Conservation (phyloP, 202 grass and related monocot genomes). For the Miscanthus sacchariflorus region DNA sequence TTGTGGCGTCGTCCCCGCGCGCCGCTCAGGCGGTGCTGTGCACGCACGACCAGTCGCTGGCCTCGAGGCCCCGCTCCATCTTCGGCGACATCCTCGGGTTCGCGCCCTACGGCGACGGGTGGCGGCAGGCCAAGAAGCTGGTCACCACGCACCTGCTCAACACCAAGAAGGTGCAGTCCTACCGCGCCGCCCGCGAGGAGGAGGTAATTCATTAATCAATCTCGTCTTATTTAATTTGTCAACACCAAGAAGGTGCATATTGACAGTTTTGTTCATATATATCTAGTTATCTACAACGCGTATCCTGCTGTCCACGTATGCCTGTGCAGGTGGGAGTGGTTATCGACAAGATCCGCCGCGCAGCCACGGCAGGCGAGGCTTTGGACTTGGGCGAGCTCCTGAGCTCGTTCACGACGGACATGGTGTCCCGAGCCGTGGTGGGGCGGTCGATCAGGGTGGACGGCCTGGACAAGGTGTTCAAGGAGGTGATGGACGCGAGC, state of each 20-base stretch:
- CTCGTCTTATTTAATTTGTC: too few relatives aligned
- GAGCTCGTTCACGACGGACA: constrained; percentile 18
- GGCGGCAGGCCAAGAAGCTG: neutral
- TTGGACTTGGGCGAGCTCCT: constrained; percentile 45
- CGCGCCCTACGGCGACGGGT: neutral
- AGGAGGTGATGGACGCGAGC: constrained; percentile 27
- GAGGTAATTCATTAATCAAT: neutral
- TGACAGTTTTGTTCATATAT: too few relatives aligned
- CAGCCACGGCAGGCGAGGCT: neutral
- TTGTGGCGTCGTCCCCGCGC: constrained; percentile 41
- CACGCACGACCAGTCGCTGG: constrained; percentile 50
- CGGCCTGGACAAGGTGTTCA: constrained; percentile 38
- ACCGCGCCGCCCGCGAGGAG: neutral
- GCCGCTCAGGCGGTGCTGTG: constrained; percentile 35
- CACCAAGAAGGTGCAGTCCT: constrained; percentile 1
- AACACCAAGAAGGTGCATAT: neutral
- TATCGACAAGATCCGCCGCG: neutral
- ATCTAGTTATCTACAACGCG: too few relatives aligned
- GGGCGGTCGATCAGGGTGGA: constrained; percentile 30
- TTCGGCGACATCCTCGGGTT: neutral
- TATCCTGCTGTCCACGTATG: too few relatives aligned
- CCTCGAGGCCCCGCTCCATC: constrained; percentile 27
- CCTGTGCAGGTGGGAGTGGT: neutral
- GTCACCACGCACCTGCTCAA: neutral
- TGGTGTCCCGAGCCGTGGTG: constrained; percentile 25